Evolutionary conservation across 345 rosid genomes (phyloP).

Genomic region (Diplotaxis tenuifolia): DNA sequence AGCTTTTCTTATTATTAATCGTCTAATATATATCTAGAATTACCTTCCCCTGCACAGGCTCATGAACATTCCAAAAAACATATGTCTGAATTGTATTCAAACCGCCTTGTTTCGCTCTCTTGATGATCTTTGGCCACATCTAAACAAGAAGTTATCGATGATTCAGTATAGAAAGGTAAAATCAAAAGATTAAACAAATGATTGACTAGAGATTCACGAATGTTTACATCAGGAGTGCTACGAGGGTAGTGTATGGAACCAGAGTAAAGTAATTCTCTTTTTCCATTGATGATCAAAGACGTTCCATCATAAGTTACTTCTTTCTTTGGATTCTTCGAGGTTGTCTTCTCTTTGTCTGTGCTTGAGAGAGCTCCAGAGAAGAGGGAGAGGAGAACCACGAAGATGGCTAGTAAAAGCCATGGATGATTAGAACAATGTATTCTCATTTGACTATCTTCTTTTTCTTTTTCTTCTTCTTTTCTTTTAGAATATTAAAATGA

Average conservation of each 20-base stretch:
- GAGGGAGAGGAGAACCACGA: constrained; percentile 31
- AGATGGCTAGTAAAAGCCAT: constrained; percentile 34
- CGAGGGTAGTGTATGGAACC: constrained; percentile 47
- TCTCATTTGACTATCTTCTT: constrained; percentile 22
- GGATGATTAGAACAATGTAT: constrained; percentile 15
- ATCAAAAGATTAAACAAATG: background rate
- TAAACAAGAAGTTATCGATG: constrained; percentile 6
- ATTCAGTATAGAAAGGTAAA: background rate
- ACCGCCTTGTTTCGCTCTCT: constrained; percentile 54
- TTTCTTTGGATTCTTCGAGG: constrained; percentile 7
- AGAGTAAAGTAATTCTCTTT: constrained; percentile 38
- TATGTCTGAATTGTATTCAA: constrained; percentile 66
- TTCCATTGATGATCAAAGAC: constrained; percentile 39
- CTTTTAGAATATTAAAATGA: background rate
- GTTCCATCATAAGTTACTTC: constrained; percentile 45
- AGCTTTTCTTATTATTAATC: background rate
- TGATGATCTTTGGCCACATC: constrained; percentile 45
- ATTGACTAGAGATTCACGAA: background rate
- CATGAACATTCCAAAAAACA: constrained; percentile 71
- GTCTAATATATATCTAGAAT: constrained; percentile 9
- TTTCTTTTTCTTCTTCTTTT: background rate
- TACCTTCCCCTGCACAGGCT: constrained; percentile 45
- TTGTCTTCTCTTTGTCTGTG: background rate
- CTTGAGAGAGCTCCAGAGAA: constrained; percentile 19
- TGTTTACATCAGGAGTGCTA: constrained; percentile 42